These are phyloP conservation scores for Fusarium sarcochroum DNA, from an alignment of 2,329 filamentous ascomycete genomes.

Conservation along the genomic window DNA sequence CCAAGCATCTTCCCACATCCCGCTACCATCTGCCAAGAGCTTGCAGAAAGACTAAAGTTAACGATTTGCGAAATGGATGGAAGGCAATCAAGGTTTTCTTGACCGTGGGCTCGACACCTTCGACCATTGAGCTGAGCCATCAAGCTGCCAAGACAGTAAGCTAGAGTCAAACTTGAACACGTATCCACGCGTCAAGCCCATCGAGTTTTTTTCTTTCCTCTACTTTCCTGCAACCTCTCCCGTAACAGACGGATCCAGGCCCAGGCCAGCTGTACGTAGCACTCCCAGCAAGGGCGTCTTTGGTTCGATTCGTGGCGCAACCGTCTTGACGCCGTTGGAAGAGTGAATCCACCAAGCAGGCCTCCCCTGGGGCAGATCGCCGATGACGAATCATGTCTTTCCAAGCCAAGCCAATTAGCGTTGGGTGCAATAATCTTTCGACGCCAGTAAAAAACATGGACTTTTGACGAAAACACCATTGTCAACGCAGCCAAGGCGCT, in stretches of 20 bases:
- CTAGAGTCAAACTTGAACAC: constrained; percentile 20
- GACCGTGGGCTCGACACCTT: constrained; percentile 1
- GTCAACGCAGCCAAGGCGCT: background rate
- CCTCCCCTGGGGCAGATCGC: constrained; percentile 35
- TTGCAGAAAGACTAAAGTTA: constrained; percentile 13
- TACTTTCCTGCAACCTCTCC: constrained; percentile 7
- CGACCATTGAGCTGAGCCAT: constrained; percentile 7
- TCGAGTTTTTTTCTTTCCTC: constrained; percentile 1
- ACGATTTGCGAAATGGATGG: constrained; percentile 30
- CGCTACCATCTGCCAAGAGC: constrained; percentile 34
- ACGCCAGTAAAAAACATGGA: constrained; percentile 3
- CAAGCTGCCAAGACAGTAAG: constrained; percentile 4
- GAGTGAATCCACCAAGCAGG: constrained; percentile 21
- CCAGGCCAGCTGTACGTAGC: constrained; percentile 10
- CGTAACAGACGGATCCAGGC: constrained; percentile 11
- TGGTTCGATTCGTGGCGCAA: constrained; percentile 35
- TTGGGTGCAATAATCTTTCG: background rate
- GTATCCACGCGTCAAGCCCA: constrained; percentile 26
- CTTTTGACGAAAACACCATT: constrained; percentile 10
- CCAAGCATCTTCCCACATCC: constrained; percentile 38
- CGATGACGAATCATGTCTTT: constrained; percentile 34
- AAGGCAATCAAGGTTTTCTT: constrained; percentile 30
- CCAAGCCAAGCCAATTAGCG: constrained; percentile 14
- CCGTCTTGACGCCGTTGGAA: constrained; percentile 26
- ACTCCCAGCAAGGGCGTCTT: constrained; percentile 38